These are phyloP conservation scores for Quercus lobata DNA, from an alignment of 331 rosid genomes.

Conservation along the genomic window DNA sequence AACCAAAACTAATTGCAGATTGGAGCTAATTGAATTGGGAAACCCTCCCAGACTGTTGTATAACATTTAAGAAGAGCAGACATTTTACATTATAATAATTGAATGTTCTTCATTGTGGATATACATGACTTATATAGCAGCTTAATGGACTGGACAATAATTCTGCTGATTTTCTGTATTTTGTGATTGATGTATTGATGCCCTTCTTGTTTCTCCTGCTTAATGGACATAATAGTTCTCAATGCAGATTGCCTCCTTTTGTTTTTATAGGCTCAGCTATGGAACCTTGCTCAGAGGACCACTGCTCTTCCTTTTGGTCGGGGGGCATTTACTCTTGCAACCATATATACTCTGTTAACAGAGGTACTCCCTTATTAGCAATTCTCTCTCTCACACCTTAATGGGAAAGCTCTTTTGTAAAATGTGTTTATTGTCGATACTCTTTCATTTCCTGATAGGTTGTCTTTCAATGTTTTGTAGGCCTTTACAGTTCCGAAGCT, in stretches of 20 bases:
- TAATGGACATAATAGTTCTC: neutral
- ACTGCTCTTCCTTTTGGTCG: constrained; percentile 96
- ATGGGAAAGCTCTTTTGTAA: constrained; percentile 7
- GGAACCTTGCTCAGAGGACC: constrained; percentile 98
- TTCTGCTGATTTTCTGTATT: neutral
- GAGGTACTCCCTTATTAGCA: constrained; percentile 51
- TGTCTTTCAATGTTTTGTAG: constrained; percentile 36
- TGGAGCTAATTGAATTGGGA: neutral
- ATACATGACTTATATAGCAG: neutral
- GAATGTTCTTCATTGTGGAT: neutral
- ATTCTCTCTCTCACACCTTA: neutral
- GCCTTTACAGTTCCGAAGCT: constrained; percentile 91
- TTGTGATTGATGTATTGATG: neutral
- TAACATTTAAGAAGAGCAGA: neutral
- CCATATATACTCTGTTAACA: constrained; percentile 91
- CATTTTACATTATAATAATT: neutral
- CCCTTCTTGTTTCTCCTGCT: neutral
- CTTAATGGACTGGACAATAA: neutral
- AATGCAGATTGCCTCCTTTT: neutral
- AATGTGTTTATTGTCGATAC: neutral
- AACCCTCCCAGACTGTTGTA: neutral
- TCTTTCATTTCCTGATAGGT: constrained; percentile 18
- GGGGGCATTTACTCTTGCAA: constrained; percentile 96
- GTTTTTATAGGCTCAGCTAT: constrained; percentile 71
- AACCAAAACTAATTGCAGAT: neutral